A percentile compares a stretch with the other conserved stretches of the same genome.
Conservation (phyloP, 306 rosid species). For the Castanopsis chinensis region DNA sequence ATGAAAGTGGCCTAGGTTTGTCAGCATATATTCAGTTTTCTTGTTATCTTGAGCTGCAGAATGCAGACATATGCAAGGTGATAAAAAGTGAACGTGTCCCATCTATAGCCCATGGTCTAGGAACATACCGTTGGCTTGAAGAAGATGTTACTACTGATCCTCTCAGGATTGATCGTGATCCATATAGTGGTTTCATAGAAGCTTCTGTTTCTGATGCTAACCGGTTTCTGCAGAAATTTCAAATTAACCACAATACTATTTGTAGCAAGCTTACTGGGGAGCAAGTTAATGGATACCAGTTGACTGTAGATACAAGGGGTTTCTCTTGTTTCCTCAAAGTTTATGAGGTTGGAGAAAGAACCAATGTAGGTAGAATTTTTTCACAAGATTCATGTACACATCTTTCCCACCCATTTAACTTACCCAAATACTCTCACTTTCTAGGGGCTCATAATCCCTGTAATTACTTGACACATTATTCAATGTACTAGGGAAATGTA, state of each 20-base stretch:
- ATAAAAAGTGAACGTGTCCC: constrained; percentile 36
- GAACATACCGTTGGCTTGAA: constrained; percentile 86
- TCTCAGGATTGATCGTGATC: constrained; percentile 52
- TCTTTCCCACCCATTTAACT: neutral
- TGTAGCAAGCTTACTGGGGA: constrained; percentile 35
- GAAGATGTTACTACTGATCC: constrained; percentile 67
- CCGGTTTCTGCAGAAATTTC: constrained; percentile 50
- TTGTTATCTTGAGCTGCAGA: constrained; percentile 70
- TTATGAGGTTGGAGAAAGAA: constrained; percentile 64
- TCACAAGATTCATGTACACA: neutral
- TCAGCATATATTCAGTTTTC: constrained; percentile 82
- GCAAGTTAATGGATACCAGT: constrained; percentile 46
- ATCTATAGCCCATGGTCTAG: constrained; percentile 84
- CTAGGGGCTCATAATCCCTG: neutral
- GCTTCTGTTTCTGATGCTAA: constrained; percentile 74
- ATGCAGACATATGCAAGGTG: constrained; percentile 31
- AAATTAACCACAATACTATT: constrained; percentile 50
- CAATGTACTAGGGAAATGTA: neutral
- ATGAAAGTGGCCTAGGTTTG: constrained; percentile 89
- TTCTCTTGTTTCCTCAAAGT: constrained; percentile 57
- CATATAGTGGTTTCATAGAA: constrained; percentile 59
- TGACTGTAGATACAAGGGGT: constrained; percentile 38
- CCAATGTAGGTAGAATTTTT: constrained; percentile 51
- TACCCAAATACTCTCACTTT: neutral
- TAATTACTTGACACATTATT: neutral